phyloP scores from a whole-genome alignment of 148 eudicot genomes.

The Heliamphora exappendiculata region DNA sequence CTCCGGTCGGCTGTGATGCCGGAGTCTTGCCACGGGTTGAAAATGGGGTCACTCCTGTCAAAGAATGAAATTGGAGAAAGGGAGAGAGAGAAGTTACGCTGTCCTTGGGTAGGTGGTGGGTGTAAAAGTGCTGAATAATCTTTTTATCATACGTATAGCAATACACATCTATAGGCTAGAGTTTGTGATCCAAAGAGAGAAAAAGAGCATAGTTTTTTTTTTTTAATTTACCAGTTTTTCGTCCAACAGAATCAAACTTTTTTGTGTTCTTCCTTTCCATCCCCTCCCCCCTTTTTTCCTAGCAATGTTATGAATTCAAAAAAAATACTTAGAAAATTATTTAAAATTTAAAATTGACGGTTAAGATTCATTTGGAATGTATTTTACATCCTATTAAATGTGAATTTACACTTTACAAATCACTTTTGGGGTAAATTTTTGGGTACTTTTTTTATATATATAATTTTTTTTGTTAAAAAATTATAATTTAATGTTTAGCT shows the following conservation, averaged over 20 bases:
- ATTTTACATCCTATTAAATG: too few species aligned
- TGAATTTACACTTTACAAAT: too few species aligned
- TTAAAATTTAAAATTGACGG: too few species aligned
- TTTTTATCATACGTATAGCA: background rate
- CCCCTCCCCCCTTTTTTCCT: background rate
- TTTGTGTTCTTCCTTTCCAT: background rate
- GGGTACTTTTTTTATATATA: too few species aligned
- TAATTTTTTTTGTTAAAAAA: too few species aligned
- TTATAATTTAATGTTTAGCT: too few species aligned
- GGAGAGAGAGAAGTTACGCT: background rate
- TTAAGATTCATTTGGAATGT: too few species aligned
- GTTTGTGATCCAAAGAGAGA: conserved; percentile 1
- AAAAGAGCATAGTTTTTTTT: background rate
- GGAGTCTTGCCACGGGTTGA: background rate
- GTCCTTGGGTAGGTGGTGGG: background rate
- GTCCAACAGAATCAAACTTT: background rate
- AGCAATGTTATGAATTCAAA: too few species aligned
- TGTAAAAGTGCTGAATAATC: background rate
- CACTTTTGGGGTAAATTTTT: too few species aligned
- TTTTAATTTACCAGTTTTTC: background rate
- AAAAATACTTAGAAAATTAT: too few species aligned
- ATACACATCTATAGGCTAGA: background rate
- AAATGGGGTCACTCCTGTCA: conserved; percentile 4
- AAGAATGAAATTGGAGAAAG: background rate
- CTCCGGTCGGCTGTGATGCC: background rate